Conservation (phyloP, 495 filamentous ascomycete genomes). For the Extremus antarcticus region DNA sequence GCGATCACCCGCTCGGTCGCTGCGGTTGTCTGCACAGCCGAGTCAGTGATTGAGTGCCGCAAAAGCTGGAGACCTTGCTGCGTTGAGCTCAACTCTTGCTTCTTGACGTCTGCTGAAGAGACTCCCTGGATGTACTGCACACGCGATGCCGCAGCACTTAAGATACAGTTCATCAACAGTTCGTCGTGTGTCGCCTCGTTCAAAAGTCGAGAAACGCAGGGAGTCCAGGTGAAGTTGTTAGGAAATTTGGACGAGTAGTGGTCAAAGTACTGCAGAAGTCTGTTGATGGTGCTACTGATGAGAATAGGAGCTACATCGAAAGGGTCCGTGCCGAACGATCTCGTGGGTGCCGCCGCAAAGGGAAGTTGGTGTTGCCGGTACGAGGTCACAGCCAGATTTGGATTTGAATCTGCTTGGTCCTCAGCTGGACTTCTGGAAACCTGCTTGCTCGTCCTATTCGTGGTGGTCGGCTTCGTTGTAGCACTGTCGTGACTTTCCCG, state of each 20-base stretch:
- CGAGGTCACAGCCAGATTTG: not conserved
- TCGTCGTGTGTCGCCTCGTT: not conserved
- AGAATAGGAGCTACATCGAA: not conserved
- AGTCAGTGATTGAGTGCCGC: not conserved
- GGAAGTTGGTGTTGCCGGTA: not conserved
- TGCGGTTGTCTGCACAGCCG: not conserved
- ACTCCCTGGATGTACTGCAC: not conserved
- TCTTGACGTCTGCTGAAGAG: not conserved
- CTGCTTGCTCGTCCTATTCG: no score
- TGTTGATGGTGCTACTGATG: not conserved
- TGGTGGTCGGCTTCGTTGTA: no score
- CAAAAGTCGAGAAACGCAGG: not conserved
- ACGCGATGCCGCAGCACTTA: not conserved
- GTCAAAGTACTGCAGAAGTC: not conserved
- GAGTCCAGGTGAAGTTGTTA: not conserved
- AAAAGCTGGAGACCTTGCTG: not conserved
- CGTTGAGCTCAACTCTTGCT: not conserved
- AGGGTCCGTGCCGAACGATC: not conserved
- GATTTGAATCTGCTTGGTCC: not conserved
- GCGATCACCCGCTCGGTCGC: not conserved
- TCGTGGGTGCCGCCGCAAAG: not conserved
- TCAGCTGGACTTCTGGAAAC: not conserved
- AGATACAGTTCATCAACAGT: not conserved
- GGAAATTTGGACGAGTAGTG: not conserved
- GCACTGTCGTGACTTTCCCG: no score